Evolutionary conservation across 495 filamentous ascomycete species (phyloP), one percentile per base, ranked within the genome.

Genomic region (Tuber umbilicatum): DNA sequence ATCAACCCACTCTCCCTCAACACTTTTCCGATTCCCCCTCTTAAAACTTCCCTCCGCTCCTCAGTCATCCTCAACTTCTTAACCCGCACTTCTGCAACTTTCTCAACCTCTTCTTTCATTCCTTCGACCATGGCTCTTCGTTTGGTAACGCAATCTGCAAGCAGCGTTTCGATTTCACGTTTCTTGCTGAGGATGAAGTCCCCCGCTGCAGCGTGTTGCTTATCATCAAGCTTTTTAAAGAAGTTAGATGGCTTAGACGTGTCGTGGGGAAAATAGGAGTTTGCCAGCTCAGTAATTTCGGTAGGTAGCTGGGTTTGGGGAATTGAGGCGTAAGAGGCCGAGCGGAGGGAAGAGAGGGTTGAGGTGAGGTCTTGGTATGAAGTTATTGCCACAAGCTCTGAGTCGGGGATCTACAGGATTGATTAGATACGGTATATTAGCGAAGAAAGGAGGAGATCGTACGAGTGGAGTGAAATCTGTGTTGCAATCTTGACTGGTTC

Each of bases 151-250:
- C 74, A 64, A 64, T 97, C 94, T 23, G 92, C 94, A 73, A 94
- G 87, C 74, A 93, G 90, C 84, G 94, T 93, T 78, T 95, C 91
- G 89, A 97, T 92, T 78, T 97, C 93, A 67, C 89, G 80, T 43
- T 87, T 86, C 67, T 73, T 80, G 7, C 41, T 69, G 27, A 77
- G 50, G 37, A 81, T 81, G 39, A 78, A 76, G 42, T 80, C 79
- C 12, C 79, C 79, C 19, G 78, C 79, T 0, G 73, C 39, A 21
- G 79, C 78, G 68, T 81, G 72, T 37, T 77, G 73, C 10, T 74
- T 73, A 70, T 81, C 79, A 27, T 77, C 73, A 10, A 81, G 79
- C 6, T 69, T 71, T 31, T 81, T 79, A 23, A 81, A 81, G 68
- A 81, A 81, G 31, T 73, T 73, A 27, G 80, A 73, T 2, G 79